Percentiles rank a stretch among this genome's conserved stretches.
phyloP scores from a whole-genome alignment of 257 asterid genomes.

The Nicotiana undulata region DNA sequence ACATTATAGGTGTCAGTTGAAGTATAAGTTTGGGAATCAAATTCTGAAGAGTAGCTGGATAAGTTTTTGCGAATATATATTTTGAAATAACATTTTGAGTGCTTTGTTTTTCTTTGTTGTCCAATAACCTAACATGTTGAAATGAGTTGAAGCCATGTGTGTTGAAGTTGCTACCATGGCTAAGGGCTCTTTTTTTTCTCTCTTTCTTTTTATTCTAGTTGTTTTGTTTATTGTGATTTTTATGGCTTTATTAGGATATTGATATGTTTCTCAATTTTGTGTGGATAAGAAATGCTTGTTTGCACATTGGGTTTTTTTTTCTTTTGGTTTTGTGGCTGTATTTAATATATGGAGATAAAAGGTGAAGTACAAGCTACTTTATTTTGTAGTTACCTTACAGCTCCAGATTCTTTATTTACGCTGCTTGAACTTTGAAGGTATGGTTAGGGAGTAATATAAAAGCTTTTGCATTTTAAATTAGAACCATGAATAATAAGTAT shows the following conservation, averaged over 20 bases:
- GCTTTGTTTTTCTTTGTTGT: constrained; percentile 15
- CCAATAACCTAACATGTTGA: constrained; percentile 43
- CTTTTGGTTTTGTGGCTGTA: neutral
- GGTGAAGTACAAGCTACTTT: neutral
- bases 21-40: too few species aligned
- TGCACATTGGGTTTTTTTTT: neutral
- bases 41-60: too few species aligned
- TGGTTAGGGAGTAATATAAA: neutral
- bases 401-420: neutral
- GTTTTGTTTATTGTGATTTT: neutral
- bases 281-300: constrained; percentile 5
- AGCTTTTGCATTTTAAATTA: too few species aligned
- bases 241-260: neutral
- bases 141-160: constrained; percentile 44
- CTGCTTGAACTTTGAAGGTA: neutral
- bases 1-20: too few species aligned
- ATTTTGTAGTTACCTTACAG: neutral
- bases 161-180: constrained; percentile 62
- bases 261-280: neutral
- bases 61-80: too few species aligned
- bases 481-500: too few species aligned
- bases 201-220: neutral
- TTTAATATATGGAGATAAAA: neutral
- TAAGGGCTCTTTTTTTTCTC: neutral
- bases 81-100: too few species aligned